Evolutionary conservation across 2,329 filamentous ascomycete genomes (phyloP).

Genomic region (Xylariaceae sp.): DNA sequence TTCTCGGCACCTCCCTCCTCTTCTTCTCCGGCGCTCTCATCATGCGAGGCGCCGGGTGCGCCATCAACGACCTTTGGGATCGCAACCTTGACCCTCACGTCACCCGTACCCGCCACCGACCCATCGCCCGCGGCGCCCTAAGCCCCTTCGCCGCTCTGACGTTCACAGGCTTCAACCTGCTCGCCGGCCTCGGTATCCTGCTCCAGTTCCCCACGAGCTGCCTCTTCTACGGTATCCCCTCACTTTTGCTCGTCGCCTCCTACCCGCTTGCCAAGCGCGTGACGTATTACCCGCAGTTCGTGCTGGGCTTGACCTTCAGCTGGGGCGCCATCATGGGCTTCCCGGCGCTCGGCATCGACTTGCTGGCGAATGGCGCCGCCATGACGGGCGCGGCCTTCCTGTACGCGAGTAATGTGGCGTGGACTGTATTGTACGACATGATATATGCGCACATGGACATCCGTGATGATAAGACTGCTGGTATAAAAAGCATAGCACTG

Average conservation of each 20-base stretch:
- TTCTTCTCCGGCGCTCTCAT: constrained; percentile 75
- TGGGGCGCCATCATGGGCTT: constrained; percentile 90
- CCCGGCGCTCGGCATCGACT: constrained; percentile 72
- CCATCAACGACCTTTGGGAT: constrained; percentile 90
- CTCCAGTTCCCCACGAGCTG: constrained; percentile 72
- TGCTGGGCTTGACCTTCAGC: constrained; percentile 80
- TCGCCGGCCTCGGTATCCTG: constrained; percentile 68
- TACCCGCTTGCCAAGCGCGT: constrained; percentile 84
- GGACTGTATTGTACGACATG: constrained; percentile 89
- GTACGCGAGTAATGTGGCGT: constrained; percentile 75
- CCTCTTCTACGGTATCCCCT: constrained; percentile 74
- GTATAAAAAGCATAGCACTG: constrained; percentile 83
- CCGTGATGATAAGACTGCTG: constrained; percentile 77
- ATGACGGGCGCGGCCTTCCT: constrained; percentile 63
- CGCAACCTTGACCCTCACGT: constrained; percentile 81
- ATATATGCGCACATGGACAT: constrained; percentile 93
- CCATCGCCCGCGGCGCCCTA: constrained; percentile 75
- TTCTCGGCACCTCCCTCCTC: constrained; percentile 61
- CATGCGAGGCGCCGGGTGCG: constrained; percentile 85
- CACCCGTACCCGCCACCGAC: constrained; percentile 68
- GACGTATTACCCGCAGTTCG: constrained; percentile 81
- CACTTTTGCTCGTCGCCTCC: constrained; percentile 64
- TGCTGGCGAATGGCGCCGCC: constrained; percentile 61
- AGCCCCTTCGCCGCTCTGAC: constrained; percentile 66
- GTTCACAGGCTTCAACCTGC: constrained; percentile 70